Evolutionary conservation across 2,329 filamentous ascomycete species (phyloP), one percentile per base, ranked within the genome.

Genomic region (Pseudohalonectria lignicola): DNA sequence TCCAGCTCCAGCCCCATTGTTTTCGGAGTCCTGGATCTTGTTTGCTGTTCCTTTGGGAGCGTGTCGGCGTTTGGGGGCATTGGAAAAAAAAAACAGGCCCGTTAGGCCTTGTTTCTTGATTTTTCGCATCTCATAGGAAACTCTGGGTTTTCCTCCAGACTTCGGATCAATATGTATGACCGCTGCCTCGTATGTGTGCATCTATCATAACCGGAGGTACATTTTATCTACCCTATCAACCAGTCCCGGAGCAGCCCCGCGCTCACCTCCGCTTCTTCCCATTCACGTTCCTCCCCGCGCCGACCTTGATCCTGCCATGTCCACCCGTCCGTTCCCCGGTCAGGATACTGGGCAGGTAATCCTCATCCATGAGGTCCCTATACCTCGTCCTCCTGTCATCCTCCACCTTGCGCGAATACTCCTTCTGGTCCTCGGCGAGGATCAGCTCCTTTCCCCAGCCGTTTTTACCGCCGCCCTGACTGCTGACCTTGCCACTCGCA

Each of bases 391-490:
- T 75, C 49, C 71, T 74, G 54, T 82, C 74, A 48, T 79, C 71
- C 3, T 71, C 71, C 13, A 74, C 57, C 38, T 79, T 79, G 45
- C 72, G 67, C 31, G 74, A 58, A 58, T 84, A 96, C 65, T 98
- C 92, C 65, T 94, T 95, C 67, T 98, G 92, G 56, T 98, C 92
- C 62, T 95, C 90, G 0, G 87, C 79, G 9, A 98, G 64, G 39
- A 98, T 85, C 46, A 98, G 64, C 26, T 81, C 78, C 30, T 74
- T 72, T 9, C 88, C 90, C 86, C 92, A 96, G 13, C 86, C 86
- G 31, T 79, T 76, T 61, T 93, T 83, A 1, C 90, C 90, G 31
- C 86, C 87, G 4, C n/a, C n/a, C 8, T 42, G 40, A 40, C 39
- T 50, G 63, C 74, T 59, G 62, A 66, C 69, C 57, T 87, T 86